Evolutionary conservation across 163 green algal species (phyloP).

Genomic region (Coccomyxa subellipsoidea): DNA sequence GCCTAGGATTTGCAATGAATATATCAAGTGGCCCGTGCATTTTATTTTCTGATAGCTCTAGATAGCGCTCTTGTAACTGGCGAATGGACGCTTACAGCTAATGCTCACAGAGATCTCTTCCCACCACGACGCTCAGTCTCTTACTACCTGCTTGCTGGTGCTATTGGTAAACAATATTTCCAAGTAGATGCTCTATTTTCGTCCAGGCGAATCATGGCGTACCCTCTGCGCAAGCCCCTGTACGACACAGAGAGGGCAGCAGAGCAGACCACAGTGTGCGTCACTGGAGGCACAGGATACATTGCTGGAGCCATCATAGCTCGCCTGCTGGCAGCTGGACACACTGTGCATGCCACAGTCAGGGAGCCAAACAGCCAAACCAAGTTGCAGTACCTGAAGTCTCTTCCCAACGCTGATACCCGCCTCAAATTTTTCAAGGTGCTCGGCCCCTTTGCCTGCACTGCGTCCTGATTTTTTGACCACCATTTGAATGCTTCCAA

Average conservation of each 20-base stretch:
- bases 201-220: not conserved
- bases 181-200: not conserved
- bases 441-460: not conserved
- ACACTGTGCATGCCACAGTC: conserved; percentile 29
- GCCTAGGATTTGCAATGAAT: too few species aligned
- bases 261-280: not conserved
- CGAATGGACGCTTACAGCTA: too few species aligned
- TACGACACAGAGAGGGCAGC: not conserved
- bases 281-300: conserved; percentile 19
- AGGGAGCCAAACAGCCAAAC: conserved; percentile 16
- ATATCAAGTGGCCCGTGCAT: too few species aligned
- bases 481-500: too few species aligned
- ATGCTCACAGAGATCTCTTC: too few species aligned
- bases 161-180: not conserved
- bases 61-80: not conserved
- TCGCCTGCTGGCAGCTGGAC: conserved; percentile 25
- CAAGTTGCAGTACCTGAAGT: not conserved
- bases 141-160: not conserved
- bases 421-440: conserved; percentile 29
- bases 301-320: conserved; percentile 25
- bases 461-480: not conserved
- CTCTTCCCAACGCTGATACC: conserved; percentile 10
- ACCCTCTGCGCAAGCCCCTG: conserved; percentile 8
- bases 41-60: too few species aligned
- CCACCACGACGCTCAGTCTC: too few species aligned